A percentile compares a stretch with the other conserved stretches of the same genome.
Evolutionary conservation across 208 protist genomes (phyloP).

Genomic region (Wallacemonas rigidus): DNA sequence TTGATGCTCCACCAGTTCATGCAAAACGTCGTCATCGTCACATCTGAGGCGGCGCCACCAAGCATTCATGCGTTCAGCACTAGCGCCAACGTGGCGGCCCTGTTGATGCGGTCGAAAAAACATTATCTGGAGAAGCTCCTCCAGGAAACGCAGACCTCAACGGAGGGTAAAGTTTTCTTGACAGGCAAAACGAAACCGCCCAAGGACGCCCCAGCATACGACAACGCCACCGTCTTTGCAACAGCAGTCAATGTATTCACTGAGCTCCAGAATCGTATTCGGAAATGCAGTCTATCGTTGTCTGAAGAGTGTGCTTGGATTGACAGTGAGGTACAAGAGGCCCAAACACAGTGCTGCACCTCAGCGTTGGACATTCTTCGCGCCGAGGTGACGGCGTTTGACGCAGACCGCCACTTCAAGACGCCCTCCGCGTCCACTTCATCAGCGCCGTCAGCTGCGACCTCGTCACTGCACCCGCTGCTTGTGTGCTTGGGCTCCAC

Average conservation of each 20-base stretch:
- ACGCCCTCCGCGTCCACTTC: not conserved
- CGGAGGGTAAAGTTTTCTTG: conserved; percentile 3
- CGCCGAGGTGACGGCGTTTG: conserved; percentile 5
- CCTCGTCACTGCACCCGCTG: not conserved
- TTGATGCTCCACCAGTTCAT: conserved; percentile 17
- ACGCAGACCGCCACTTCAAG: conserved; percentile 9
- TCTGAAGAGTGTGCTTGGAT: conserved; percentile 6
- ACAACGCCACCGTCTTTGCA: conserved; percentile 16
- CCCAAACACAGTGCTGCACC: not conserved
- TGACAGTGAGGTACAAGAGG: not conserved
- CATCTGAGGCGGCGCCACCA: not conserved
- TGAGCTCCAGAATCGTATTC: conserved; percentile 9
- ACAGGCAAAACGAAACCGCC: conserved; percentile 13
- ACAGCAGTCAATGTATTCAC: conserved; percentile 7
- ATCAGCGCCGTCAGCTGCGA: not conserved
- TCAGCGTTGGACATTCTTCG: not conserved
- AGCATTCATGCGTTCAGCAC: not conserved
- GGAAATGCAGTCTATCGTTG: not conserved
- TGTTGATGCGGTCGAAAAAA: not conserved
- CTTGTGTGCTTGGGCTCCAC: conserved; percentile 5
- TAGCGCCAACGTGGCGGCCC: not conserved
- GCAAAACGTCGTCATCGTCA: conserved; percentile 16
- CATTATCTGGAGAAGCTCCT: conserved; percentile 2
- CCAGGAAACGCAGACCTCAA: conserved; percentile 1
- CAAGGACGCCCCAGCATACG: conserved; percentile 20